A percentile compares a stretch with the other conserved stretches of the same genome.
Conservation (phyloP, 768 basidiomycete genomes). For the Russula lepida region DNA sequence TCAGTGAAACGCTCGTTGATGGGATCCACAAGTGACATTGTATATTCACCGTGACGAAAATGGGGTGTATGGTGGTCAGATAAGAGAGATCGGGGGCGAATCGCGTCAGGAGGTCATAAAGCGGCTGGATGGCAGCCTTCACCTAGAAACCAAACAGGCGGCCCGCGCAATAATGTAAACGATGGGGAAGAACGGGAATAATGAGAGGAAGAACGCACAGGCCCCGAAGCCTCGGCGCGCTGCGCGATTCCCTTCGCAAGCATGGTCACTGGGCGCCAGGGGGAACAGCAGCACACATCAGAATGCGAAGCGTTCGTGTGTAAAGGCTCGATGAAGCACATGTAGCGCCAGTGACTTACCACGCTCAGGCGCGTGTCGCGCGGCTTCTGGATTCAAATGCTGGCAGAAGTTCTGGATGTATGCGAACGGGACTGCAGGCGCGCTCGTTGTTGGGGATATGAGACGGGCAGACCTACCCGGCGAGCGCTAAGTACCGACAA, state of each 20-base stretch:
- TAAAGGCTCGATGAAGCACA: neutral
- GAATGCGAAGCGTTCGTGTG: neutral
- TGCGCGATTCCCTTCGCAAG: constrained; percentile 57
- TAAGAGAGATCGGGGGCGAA: constrained; percentile 49
- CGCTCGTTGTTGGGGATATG: neutral
- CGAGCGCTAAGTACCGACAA: neutral
- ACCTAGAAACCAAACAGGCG: constrained; percentile 25
- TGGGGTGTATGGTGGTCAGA: constrained; percentile 62
- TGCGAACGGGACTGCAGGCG: constrained; percentile 1
- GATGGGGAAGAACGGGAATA: neutral
- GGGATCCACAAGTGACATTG: neutral
- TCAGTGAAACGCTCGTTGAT: neutral
- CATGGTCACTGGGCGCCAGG: constrained; percentile 42
- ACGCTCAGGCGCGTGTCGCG: constrained; percentile 60
- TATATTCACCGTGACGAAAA: constrained; percentile 51
- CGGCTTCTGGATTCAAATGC: constrained; percentile 53
- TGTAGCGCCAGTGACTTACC: constrained; percentile 33
- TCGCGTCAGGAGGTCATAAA: constrained; percentile 51
- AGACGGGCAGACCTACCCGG: constrained; percentile 11
- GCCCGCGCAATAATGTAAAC: neutral
- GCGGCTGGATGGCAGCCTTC: constrained; percentile 44
- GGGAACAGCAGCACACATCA: neutral
- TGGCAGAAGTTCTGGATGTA: constrained; percentile 49
- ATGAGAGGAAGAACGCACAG: constrained; percentile 34
- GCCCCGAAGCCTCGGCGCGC: constrained; percentile 39